Evolutionary conservation across 257 asterid species (phyloP).

Genomic region (Echites panduratus): DNA sequence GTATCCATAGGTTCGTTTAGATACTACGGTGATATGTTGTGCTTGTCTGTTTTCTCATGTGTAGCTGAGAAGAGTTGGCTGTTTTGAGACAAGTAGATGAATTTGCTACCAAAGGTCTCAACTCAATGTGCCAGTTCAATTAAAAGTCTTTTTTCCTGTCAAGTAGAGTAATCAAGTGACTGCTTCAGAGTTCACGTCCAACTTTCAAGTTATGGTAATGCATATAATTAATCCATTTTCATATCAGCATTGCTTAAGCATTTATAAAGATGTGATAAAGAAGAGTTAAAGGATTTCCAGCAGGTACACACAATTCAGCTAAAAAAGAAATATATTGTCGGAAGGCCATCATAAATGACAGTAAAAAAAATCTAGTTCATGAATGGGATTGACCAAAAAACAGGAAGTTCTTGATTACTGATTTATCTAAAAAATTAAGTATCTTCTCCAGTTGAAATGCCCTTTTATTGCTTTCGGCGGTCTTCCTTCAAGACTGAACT

Average conservation of each 20-base stretch:
- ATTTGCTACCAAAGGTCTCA: constrained; percentile 74
- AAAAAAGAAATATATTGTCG: not conserved
- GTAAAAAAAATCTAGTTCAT: not conserved
- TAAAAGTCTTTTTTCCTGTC: too few relatives aligned
- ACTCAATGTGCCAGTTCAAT: too few relatives aligned
- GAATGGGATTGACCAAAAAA: not conserved
- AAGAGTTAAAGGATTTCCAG: not conserved
- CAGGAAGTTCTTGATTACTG: not conserved
- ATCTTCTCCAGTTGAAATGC: not conserved
- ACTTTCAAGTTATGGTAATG: not conserved
- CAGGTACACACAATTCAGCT: not conserved
- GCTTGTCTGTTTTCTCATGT: constrained; percentile 26
- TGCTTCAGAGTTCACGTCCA: not conserved
- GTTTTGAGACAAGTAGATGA: constrained; percentile 87
- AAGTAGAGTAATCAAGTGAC: not conserved
- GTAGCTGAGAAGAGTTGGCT: constrained; percentile 93
- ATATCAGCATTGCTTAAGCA: not conserved
- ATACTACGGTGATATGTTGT: constrained; percentile 6
- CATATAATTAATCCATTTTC: not conserved
- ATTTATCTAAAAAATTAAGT: constrained; percentile 8
- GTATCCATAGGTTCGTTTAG: not conserved
- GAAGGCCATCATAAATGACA: not conserved
- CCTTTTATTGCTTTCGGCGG: constrained; percentile 24
- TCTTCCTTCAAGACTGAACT: constrained; percentile 49
- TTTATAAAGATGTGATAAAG: not conserved